Evolutionary conservation across 148 eudicot species (phyloP).

Genomic region (Vaccinium darrowii): DNA sequence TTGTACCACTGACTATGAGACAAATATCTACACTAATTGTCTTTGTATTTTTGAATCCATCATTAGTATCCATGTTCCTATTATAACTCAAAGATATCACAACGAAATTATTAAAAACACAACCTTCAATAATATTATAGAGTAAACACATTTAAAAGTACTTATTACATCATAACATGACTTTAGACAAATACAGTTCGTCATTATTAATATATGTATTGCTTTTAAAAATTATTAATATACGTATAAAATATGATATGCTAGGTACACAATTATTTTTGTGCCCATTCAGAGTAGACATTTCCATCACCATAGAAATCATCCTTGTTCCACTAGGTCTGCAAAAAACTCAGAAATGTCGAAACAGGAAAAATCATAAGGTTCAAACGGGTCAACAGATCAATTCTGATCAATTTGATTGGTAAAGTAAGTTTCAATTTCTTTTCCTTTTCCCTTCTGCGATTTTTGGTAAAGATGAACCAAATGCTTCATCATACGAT

Average conservation of each 20-base stretch:
- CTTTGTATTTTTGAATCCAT: too few species aligned
- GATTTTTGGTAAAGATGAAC: background rate
- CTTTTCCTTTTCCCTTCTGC: background rate
- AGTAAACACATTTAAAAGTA: background rate
- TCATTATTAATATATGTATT: background rate
- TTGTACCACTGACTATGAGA: background rate
- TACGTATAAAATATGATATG: background rate
- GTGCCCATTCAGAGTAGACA: background rate
- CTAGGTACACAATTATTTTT: background rate
- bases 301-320: background rate
- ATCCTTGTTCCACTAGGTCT: background rate
- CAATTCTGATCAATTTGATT: background rate
- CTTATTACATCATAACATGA: background rate
- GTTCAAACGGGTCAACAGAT: background rate
- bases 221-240: background rate
- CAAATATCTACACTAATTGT: too few species aligned
- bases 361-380: background rate
- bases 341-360: too few species aligned
- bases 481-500: background rate
- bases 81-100: background rate
- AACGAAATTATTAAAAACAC: background rate
- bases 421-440: background rate
- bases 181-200: too few species aligned
- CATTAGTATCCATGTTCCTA: too few species aligned
- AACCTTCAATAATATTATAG: background rate